Conservation (phyloP, 768 basidiomycete genomes). For the Tulasnella sp. region DNA sequence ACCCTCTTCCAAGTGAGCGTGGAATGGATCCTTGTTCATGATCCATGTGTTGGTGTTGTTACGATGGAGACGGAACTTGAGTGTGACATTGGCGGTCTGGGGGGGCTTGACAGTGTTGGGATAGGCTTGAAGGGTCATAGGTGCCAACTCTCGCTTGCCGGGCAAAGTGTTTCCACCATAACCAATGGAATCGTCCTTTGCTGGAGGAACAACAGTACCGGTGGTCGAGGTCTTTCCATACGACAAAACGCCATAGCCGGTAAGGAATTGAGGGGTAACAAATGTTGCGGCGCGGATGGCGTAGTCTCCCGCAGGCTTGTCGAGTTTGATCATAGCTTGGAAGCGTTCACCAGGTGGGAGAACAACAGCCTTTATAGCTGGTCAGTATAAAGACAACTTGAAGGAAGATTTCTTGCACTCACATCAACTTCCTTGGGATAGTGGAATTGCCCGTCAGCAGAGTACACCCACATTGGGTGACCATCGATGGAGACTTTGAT, state of each 20-base stretch:
- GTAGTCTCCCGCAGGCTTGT: slow-evolving; percentile 7
- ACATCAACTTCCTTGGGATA: slow-evolving; percentile 10
- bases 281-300: neutral
- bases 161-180: neutral
- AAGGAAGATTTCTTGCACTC: neutral
- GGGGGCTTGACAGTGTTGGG: neutral
- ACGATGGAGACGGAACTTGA: neutral
- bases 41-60: neutral
- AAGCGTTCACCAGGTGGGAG: slow-evolving; percentile 5
- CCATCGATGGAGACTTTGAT: slow-evolving; percentile 5
- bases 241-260: slow-evolving; percentile 8
- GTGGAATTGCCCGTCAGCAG: slow-evolving; percentile 12
- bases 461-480: slow-evolving; percentile 4
- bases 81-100: neutral
- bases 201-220: neutral
- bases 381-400: too few species aligned
- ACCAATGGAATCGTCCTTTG: neutral
- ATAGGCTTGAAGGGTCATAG: neutral
- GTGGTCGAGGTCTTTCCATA: neutral
- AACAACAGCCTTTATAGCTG: slow-evolving; percentile 4
- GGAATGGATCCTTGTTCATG: neutral
- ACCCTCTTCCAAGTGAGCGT: neutral
- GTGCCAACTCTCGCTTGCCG: neutral
- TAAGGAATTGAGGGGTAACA: slow-evolving; percentile 1
- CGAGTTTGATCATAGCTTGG: slow-evolving; percentile 7